Evolutionary conservation across 352 stramenopile species (phyloP), one percentile per base, ranked within the genome.

Genomic region (Pythium brachiatum): DNA sequence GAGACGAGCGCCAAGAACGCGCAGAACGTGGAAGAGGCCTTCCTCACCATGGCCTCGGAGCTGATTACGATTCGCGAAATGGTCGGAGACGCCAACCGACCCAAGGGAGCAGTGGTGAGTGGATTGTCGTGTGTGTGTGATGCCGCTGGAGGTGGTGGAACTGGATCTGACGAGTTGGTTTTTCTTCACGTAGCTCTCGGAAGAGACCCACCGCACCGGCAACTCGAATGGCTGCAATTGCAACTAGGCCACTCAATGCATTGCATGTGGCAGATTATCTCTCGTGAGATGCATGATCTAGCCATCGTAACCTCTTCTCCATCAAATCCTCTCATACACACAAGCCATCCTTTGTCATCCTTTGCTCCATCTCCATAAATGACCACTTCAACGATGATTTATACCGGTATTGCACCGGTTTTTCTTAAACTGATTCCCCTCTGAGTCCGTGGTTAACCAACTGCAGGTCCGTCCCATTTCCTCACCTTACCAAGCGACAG

Each of bases 1-100:
- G 97, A 99, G 82, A 99, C 97, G 25, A 99, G 90, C 50, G 98
- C 98, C 25, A 99, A 99, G 87, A 99, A 98, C 65, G 89, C 92
- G 13, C 94, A 94, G 55, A 99, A 99, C 75, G 98, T 99, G 60
- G 97, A 99, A 72, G 93, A 99, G 66, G 96, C 97, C n/a, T 99
- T 99, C 78, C 90, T 99, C 69, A 99, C 94, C 26, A 99, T 99
- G 97, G 97, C 97, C 3, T 96, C 88, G 20, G 93, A 99, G 74
- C 98, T 99, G 79, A 99, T 94, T 36, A 91, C 86, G 53, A 95
- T 95, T 66, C 86, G 83, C 12, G 83, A 95, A 72, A 92, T 93
- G 81, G 83, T 95, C 51, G 86, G 86, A 60, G 83, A 90, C 53
- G 66, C 77, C 12, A 90, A 83, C 62, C 75, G 81, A 34, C 75